phyloP scores from a whole-genome alignment of 2,329 filamentous ascomycete genomes.

The Nemania bipapillata region DNA sequence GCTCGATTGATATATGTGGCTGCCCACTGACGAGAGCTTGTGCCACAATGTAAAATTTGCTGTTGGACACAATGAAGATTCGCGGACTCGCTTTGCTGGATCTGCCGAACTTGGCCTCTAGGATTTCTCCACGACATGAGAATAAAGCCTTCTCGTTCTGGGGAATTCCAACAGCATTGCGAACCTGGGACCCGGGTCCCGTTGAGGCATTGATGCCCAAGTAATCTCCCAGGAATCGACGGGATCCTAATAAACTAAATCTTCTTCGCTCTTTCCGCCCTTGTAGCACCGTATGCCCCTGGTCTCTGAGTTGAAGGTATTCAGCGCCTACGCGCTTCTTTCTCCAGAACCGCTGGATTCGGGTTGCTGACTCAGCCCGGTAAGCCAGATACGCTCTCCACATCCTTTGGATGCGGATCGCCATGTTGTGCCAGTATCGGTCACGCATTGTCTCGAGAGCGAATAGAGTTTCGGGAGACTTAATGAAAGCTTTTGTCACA shows the following conservation, averaged over 20 bases:
- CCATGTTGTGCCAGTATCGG: slow-evolving; percentile 99
- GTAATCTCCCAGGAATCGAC: slow-evolving; percentile 94
- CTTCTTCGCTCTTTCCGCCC: slow-evolving; percentile 90
- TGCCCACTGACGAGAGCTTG: slow-evolving; percentile 86
- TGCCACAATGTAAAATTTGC: slow-evolving; percentile 87
- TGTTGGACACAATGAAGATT: slow-evolving; percentile 83
- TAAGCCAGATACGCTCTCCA: slow-evolving; percentile 97
- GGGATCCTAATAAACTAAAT: slow-evolving; percentile 89
- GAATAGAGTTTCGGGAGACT: slow-evolving; percentile 95
- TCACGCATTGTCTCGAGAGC: slow-evolving; percentile 98
- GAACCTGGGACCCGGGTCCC: slow-evolving; percentile 83
- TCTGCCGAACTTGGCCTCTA: slow-evolving; percentile 94
- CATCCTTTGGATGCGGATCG: slow-evolving; percentile 93
- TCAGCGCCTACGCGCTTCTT: slow-evolving; percentile 91
- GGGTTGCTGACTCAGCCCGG: slow-evolving; percentile 87
- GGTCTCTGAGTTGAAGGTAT: slow-evolving; percentile 86
- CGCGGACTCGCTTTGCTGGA: slow-evolving; percentile 93
- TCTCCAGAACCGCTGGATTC: slow-evolving; percentile 95
- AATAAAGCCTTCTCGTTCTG: slow-evolving; percentile 82
- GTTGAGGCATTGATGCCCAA: slow-evolving; percentile 83
- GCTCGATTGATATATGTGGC: slow-evolving; percentile 81
- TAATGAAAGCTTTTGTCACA: slow-evolving; percentile 96
- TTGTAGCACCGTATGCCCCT: slow-evolving; percentile 83
- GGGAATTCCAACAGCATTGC: slow-evolving; percentile 76
- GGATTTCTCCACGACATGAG: slow-evolving; percentile 87